Percentiles rank a stretch among this genome's conserved stretches.
Conservation (phyloP, 441 rosid genomes). For the Erysimum cheiri region DNA sequence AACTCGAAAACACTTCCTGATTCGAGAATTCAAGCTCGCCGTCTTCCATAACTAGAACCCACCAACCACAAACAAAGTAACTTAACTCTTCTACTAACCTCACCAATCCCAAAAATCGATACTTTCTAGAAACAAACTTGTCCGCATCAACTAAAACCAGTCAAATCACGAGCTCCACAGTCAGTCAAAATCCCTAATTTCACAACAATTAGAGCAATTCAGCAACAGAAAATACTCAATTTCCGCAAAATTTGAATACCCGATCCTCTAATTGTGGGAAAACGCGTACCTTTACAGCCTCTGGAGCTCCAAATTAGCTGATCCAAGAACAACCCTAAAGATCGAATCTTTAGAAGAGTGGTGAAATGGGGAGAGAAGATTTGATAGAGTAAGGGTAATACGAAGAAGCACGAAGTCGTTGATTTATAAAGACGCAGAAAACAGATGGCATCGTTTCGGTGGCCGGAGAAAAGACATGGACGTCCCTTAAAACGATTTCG, state of each 20-base stretch:
- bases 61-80: background rate
- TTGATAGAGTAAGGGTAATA: background rate
- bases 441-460: conserved; percentile 31
- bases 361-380: background rate
- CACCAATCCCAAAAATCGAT: conserved; percentile 15
- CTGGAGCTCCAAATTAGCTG: background rate
- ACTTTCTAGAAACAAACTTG: conserved; percentile 21
- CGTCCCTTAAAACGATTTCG: conserved; percentile 37
- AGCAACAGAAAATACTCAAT: background rate
- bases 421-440: conserved; percentile 22
- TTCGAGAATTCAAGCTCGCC: conserved; percentile 92
- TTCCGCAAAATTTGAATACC: background rate
- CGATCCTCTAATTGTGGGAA: background rate
- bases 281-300: background rate
- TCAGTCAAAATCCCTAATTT: conserved; percentile 13
- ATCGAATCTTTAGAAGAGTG: conserved; percentile 14
- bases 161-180: background rate
- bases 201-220: conserved; percentile 21
- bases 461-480: conserved; percentile 39
- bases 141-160: background rate
- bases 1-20: conserved; percentile 65
- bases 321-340: conserved; percentile 27
- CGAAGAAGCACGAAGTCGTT: conserved; percentile 13
- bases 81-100: background rate
- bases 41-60: conserved; percentile 64